Conservation (phyloP, 441 rosid genomes). For the Jatropha multifida region DNA sequence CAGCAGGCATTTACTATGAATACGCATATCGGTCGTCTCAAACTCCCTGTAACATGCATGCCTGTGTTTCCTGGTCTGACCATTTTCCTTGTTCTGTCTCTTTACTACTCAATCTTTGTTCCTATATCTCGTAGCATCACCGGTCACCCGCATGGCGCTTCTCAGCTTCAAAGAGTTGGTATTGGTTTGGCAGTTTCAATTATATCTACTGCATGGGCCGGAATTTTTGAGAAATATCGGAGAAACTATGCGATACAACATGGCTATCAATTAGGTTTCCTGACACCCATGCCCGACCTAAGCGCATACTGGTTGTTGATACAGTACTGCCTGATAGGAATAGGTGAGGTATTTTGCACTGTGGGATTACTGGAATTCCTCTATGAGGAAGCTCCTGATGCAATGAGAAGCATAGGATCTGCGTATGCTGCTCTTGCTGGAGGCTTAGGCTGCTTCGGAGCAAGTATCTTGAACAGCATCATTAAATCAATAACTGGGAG, state of each 20-base stretch:
- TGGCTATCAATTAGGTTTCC: conserved; percentile 54
- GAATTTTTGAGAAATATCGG: conserved; percentile 68
- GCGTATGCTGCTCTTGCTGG: conserved; percentile 91
- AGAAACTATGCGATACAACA: conserved; percentile 69
- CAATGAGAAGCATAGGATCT: conserved; percentile 95
- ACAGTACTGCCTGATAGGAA: conserved; percentile 85
- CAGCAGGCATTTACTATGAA: conserved; percentile 90
- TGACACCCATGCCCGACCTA: conserved; percentile 65
- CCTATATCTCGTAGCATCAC: conserved; percentile 70
- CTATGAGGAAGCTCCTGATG: conserved; percentile 94
- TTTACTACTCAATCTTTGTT: conserved; percentile 74
- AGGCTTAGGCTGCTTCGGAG: conserved; percentile 83
- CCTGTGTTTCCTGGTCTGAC: conserved; percentile 91
- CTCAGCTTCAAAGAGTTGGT: conserved; percentile 95
- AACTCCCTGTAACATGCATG: conserved; percentile 92
- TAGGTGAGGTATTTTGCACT: conserved; percentile 84
- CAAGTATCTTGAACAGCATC: conserved; percentile 69
- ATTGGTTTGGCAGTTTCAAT: conserved; percentile 79
- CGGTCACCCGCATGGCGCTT: conserved; percentile 88
- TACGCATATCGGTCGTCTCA: conserved; percentile 65
- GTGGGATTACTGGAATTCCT: conserved; percentile 86
- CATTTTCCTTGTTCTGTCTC: conserved; percentile 69
- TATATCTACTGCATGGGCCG: conserved; percentile 74
- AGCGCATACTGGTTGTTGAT: conserved; percentile 87
- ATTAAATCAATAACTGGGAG: conserved; percentile 61